Evolutionary conservation across 345 rosid species (phyloP).

Genomic region (Eucalyptus erythrocorys): DNA sequence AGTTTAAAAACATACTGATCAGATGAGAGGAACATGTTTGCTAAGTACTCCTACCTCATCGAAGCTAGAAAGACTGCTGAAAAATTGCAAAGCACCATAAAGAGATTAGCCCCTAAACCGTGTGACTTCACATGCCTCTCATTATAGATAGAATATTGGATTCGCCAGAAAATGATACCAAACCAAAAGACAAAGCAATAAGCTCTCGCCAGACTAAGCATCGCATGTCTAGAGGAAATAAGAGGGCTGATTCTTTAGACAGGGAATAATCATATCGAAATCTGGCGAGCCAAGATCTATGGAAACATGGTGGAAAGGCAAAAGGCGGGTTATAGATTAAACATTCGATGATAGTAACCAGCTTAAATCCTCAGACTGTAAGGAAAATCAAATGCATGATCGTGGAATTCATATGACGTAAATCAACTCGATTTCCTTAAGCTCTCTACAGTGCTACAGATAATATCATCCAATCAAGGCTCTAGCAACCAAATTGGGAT

Average conservation of each 20-base stretch:
- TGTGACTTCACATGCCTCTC: neutral
- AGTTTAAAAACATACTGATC: neutral
- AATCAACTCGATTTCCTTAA: neutral
- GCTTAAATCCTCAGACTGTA: neutral
- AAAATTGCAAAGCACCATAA: neutral
- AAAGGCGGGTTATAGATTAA: neutral
- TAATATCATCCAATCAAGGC: neutral
- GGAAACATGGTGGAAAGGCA: neutral
- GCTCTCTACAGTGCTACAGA: neutral
- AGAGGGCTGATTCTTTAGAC: neutral
- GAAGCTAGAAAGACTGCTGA: neutral
- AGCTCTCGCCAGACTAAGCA: neutral
- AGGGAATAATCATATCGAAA: neutral
- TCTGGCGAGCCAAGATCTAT: neutral
- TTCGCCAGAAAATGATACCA: neutral
- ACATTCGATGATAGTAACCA: neutral
- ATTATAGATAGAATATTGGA: neutral
- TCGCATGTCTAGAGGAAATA: neutral
- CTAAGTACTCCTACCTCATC: neutral
- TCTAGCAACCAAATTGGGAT: neutral
- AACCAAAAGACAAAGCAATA: neutral
- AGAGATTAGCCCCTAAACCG: neutral
- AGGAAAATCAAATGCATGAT: neutral
- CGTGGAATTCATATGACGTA: neutral
- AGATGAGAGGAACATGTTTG: neutral